Evolutionary conservation across 1,139 yeast genomes (phyloP), one percentile per base, ranked within the genome.

Genomic region (Yamadazyma sp.): DNA sequence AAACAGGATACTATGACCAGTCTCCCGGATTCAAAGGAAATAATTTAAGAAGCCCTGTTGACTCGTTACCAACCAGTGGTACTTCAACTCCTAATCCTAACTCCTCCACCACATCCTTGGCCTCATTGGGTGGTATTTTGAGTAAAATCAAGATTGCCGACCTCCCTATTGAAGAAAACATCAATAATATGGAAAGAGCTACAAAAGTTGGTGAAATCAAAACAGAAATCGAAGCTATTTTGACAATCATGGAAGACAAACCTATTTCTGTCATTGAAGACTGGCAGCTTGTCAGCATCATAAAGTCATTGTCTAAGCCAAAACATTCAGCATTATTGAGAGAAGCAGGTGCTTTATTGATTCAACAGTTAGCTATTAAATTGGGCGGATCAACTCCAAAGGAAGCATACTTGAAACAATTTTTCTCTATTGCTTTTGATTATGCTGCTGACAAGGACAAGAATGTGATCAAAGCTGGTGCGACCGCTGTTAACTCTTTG

Each of bases 391-490:
- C 74, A 45, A 69, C 86, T 33, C 94, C 86, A 42, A 78, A 76
- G 40, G 96, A 89, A 63, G 84, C 90, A 1, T 82, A 81, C 56
- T 69, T 89, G 42, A 61, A 82, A 32, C 80, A 77, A 41, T 76
- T 76, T 40, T 75, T 79, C 48, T 69, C 67, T 17, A 64, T 66
- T 44, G 85, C 77, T 41, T 80, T 73, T 59, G 96, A 80, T 60
- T 72, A 70, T 45, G 70, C 80, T 42, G 80, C 92, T 37, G 97
- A 92, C 56, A 92, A 92, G 64, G 97, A 90, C 53, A 82, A 79
- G 57, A 78, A 82, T 39, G 95, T 90, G 33, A 80, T 81, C 56
- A 81, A 95, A 57, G 84, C 95, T 31, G 95, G 95, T 14, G 84
- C 77, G 59, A 65, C 76, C 40, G 79, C 90, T 18, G 63, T 78